Evolutionary conservation across 495 filamentous ascomycete genomes (phyloP).

Genomic region (Arthonia radiata): DNA sequence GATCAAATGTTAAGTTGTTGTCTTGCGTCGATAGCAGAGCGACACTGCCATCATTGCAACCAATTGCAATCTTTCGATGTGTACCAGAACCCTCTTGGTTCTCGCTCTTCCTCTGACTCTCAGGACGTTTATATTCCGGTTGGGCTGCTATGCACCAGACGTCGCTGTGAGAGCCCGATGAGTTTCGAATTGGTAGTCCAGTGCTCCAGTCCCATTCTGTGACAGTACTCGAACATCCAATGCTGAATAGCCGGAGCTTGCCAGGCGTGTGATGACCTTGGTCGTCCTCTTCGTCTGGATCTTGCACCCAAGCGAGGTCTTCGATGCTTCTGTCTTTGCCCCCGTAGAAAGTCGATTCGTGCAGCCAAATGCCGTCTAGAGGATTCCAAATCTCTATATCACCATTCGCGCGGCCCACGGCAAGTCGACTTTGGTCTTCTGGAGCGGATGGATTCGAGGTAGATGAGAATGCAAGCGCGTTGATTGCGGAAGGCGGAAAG

Average conservation of each 20-base stretch:
- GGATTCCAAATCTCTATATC: conserved; percentile 99
- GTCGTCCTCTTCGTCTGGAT: conserved; percentile 41
- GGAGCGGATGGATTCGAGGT: conserved; percentile 33
- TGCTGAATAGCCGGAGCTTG: conserved; percentile 74
- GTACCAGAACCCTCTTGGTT: conserved; percentile 12
- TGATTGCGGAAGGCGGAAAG: conserved; percentile 84
- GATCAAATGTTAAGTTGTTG: conserved; percentile 45
- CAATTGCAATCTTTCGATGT: conserved; percentile 25
- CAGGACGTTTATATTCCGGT: conserved; percentile 26
- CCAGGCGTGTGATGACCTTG: conserved; percentile 37
- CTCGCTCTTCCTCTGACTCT: conserved; percentile 13
- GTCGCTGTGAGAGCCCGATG: conserved; percentile 79
- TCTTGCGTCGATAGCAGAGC: conserved; percentile 68
- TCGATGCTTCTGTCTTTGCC: conserved; percentile 75
- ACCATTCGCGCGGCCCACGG: conserved; percentile 79
- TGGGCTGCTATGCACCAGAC: conserved; percentile 94
- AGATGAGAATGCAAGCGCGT: conserved; percentile 82
- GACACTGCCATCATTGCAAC: conserved; percentile 78
- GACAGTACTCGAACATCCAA: conserved; percentile 73
- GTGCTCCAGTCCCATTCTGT: conserved; percentile 85
- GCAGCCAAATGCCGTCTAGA: conserved; percentile 57
- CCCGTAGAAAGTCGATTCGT: conserved; percentile 64
- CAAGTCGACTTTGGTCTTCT: conserved; percentile 44
- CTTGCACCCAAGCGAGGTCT: conserved; percentile 78
- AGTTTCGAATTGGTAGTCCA: conserved; percentile 49